Conservation (phyloP, 192 early-diverging fungal genomes). For the Coemansia sp. region DNA sequence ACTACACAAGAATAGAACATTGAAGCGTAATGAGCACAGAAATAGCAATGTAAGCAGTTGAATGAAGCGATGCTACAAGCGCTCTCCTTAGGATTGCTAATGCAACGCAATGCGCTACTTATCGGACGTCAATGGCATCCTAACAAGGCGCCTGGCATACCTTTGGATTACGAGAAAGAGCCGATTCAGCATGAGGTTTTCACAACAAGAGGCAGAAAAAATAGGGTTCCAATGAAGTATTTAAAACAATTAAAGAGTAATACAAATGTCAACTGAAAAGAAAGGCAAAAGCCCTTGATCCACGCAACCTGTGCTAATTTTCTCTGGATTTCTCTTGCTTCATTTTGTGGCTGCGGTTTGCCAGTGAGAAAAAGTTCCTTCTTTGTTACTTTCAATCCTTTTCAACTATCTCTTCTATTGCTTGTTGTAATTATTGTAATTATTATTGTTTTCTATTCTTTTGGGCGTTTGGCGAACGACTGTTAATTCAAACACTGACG, state of each 20-base stretch:
- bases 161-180: conserved; percentile 36
- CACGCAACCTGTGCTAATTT: no score
- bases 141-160: conserved; percentile 12
- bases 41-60: no score
- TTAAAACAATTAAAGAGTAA: neutral
- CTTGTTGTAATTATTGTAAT: no score
- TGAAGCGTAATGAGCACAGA: neutral
- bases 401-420: neutral
- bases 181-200: conserved; percentile 20
- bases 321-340: neutral
- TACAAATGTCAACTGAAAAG: neutral
- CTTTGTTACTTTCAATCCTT: conserved; percentile 9
- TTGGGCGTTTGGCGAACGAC: neutral
- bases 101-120: neutral
- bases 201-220: neutral
- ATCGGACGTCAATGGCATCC: neutral
- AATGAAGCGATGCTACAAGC: no score
- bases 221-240: neutral
- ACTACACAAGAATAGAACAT: neutral
- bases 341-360: neutral
- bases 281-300: neutral
- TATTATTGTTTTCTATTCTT: neutral
- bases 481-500: neutral
- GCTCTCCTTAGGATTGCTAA: neutral
- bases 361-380: conserved; percentile 9